Evolutionary conservation across 352 stramenopile species (phyloP).

Genomic region (Phytopythium aichiense): DNA sequence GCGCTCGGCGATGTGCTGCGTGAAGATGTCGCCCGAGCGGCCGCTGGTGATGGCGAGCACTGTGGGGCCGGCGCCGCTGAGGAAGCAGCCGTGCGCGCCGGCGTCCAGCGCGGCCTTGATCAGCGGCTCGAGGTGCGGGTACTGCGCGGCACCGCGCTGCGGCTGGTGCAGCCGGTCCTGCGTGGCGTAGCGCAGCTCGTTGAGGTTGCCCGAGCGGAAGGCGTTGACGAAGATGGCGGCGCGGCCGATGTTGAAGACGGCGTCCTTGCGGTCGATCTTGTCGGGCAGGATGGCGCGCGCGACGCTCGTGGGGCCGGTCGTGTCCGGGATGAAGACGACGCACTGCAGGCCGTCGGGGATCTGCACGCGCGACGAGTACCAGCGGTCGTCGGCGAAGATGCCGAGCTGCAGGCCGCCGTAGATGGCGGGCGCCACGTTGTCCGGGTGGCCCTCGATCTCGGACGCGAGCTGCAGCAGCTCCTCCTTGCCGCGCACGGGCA

Average conservation of each 20-base stretch:
- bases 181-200: slow-evolving; percentile 94
- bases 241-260: slow-evolving; percentile 96
- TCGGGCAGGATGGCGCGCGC: slow-evolving; percentile 90
- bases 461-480: slow-evolving; percentile 97
- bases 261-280: slow-evolving; percentile 89
- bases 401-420: slow-evolving; percentile 98
- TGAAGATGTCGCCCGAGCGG: slow-evolving; percentile 98
- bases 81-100: slow-evolving; percentile 93
- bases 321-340: slow-evolving; percentile 98
- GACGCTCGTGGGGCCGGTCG: slow-evolving; percentile 94
- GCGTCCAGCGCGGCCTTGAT: slow-evolving; percentile 95
- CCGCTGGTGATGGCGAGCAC: slow-evolving; percentile 98
- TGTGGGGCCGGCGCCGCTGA: slow-evolving; percentile 96
- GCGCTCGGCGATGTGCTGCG: slow-evolving; percentile 89
- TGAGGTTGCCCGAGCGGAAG: slow-evolving; percentile 94
- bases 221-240: slow-evolving; percentile 97
- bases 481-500: slow-evolving; percentile 88
- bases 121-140: slow-evolving; percentile 96
- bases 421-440: slow-evolving; percentile 98
- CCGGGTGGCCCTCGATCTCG: slow-evolving; percentile 97
- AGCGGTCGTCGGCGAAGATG: slow-evolving; percentile 92
- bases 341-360: slow-evolving; percentile 95
- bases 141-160: slow-evolving; percentile 93
- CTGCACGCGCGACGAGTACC: slow-evolving; percentile 96
- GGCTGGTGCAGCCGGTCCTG: slow-evolving; percentile 96